These are phyloP conservation scores for Cutaneotrichosporon dermatis DNA, from an alignment of 1,284 basidiomycete species.

Conservation along the genomic window DNA sequence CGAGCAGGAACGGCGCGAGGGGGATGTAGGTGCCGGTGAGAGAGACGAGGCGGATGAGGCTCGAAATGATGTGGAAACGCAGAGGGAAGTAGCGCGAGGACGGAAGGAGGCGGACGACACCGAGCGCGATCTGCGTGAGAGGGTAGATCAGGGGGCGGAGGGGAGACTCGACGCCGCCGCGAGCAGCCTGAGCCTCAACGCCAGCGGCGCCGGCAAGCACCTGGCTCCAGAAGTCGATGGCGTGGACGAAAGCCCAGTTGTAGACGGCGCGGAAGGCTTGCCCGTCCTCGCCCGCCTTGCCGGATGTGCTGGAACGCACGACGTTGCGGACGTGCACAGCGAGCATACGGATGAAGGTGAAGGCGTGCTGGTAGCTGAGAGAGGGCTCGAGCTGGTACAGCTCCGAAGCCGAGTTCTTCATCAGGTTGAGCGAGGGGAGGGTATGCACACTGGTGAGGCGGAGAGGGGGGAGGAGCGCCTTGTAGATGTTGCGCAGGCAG, in stretches of 20 bases:
- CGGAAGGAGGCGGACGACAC: slow-evolving; percentile 84
- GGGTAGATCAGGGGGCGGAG: slow-evolving; percentile 89
- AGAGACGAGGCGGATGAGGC: slow-evolving; percentile 66
- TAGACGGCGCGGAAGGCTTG: slow-evolving; percentile 88
- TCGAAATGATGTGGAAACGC: slow-evolving; percentile 67
- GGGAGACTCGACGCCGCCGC: slow-evolving; percentile 62
- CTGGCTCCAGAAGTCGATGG: slow-evolving; percentile 92
- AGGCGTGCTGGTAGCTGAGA: slow-evolving; percentile 80
- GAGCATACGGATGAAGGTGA: slow-evolving; percentile 92
- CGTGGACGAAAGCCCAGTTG: slow-evolving; percentile 98
- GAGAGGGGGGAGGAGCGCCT: slow-evolving; percentile 70
- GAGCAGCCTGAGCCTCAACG: slow-evolving; percentile 55
- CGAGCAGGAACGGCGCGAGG: slow-evolving; percentile 76
- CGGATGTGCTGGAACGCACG: slow-evolving; percentile 32
- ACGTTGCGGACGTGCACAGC: slow-evolving; percentile 82
- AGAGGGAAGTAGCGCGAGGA: slow-evolving; percentile 75
- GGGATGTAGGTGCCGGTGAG: slow-evolving; percentile 86
- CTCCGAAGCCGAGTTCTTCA: slow-evolving; percentile 97
- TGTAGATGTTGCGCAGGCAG: slow-evolving; percentile 72
- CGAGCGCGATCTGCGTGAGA: slow-evolving; percentile 87
- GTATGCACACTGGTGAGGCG: slow-evolving; percentile 78
- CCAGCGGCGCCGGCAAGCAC: slow-evolving; percentile 79
- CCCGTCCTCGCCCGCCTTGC: slow-evolving; percentile 50
- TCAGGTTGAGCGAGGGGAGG: slow-evolving; percentile 87
- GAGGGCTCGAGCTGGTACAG: slow-evolving; percentile 69